Base-by-base conservation (phyloP, 164 flowering plant genomes). In the Dillenia turbinata region DNA sequence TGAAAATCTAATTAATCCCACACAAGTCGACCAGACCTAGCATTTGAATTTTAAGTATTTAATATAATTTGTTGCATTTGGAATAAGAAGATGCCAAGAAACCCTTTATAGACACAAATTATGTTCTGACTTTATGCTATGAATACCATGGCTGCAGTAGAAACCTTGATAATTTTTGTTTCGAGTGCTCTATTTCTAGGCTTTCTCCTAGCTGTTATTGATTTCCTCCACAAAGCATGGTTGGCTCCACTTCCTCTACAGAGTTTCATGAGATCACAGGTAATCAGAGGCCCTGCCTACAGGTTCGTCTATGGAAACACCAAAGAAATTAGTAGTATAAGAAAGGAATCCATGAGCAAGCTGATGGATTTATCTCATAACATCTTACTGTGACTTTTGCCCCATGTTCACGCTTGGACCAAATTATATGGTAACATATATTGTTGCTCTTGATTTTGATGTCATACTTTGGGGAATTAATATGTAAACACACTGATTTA, bases 281-380 rank as follows among this genome's bases (percentile, higher is more conserved):
- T 72, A 61, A 67, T 74, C 57, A 47, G 24, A 8, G 71, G 74
- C 11, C 69, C 64, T 55, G 17, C 74, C 48, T 74, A 74, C 74
- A 67, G 45, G 46, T 64, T 70, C 53, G 47, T 66, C 33, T 63
- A 74, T 61, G 78, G 74, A 8, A 64, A 61, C 56, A 67, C 71
- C 63, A 66, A 67, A 57, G 71, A 70, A 9, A 70, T 70, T 17
- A 9, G 53, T 44, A 14, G 19, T n/a, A 59, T 62, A 65, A 67
- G 70, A 48, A 61, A 17, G 48, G 46, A 60, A 48, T 52, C 60
- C 50, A 67, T 67, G 70, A 50, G 40, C 10, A 54, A 54, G 65
- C 40, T 6, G 40, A 33, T 33, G 40, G 40, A 33, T 33, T 33
- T 33, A 33, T 33, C 40, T 33, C 40, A 67, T 52, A 16, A 61